Evolutionary conservation across 73 alveolate species (phyloP), one percentile per base, ranked within the genome.

Genomic region (Loxodes magnus): DNA sequence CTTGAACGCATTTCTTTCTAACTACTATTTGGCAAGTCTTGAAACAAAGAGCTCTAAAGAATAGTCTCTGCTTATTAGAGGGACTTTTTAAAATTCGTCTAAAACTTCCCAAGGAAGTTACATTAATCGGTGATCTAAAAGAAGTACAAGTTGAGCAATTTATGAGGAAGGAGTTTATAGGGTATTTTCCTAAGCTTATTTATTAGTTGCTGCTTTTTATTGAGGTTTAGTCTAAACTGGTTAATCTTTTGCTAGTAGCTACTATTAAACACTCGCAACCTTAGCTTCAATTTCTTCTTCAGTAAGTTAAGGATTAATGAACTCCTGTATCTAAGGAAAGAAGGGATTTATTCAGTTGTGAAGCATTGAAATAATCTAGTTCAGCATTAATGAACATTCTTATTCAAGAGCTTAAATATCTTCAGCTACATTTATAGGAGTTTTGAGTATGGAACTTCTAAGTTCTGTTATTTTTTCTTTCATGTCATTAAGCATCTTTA

Each of bases 91-190:
- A 66, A 87, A 76, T 3, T 76, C 59, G 2, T 76, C 49, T 20
- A 86, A 44, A 6, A 87, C 67, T 62, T 88, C 97, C 62, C 87
- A 56, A 17, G 97, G 97, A 20, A 88, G 71, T 29, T 74, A 67
- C 46, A 67, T 67, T 35, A 88, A 58, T 55, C 95, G 61, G 49
- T 68, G 68, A 58, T 88, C 97, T 16, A 88, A 50, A 64, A 79
- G 65, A 30, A 88, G 56, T 21, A 84, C 77, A 15, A 88, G 68
- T 38, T 74, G 69, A 50, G 81, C 93, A 37, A 88, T 63, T 17
- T 95, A 95, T 21, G 88, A 66, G 20, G 95, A 57, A 4, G 97
- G 94, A 15, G 79, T 61, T 12, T 80, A 81, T 2, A 85, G 48
- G 42, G 53, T 64, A 26, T 70, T 53, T 35, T 71, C 86, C 43